Percentiles rank a stretch among this genome's conserved stretches.
These are phyloP conservation scores for Neobulgaria alba DNA, from an alignment of 2,329 filamentous ascomycete genomes.

Conservation along the genomic window DNA sequence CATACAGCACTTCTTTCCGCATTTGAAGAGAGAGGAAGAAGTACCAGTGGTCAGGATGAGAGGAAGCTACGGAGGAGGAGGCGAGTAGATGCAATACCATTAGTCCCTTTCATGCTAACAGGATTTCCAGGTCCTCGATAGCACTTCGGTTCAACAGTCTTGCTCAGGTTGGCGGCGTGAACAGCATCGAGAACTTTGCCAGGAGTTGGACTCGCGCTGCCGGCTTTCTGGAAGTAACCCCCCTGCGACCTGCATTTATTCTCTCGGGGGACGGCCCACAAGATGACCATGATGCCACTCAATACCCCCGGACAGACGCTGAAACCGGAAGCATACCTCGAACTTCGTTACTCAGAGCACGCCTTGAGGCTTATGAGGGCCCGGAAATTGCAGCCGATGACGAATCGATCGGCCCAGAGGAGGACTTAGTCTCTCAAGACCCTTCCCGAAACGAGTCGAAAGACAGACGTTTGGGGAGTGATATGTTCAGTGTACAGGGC, in stretches of 20 bases:
- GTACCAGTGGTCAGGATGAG: constrained; percentile 12
- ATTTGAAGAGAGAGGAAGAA: constrained; percentile 6
- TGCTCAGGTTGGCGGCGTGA: constrained; percentile 75
- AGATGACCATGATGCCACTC: constrained; percentile 14
- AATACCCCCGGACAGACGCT: constrained; percentile 22
- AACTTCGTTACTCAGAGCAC: constrained; percentile 40
- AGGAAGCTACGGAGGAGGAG: constrained; percentile 22
- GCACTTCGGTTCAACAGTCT: constrained; percentile 47
- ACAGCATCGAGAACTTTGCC: constrained; percentile 90
- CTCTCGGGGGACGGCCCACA: constrained; percentile 47
- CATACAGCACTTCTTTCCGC: constrained; percentile 12
- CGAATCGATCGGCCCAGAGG: constrained; percentile 11
- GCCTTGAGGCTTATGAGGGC: constrained; percentile 36
- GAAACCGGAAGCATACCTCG: constrained; percentile 19
- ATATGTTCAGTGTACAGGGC: constrained; percentile 21
- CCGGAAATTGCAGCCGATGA: constrained; percentile 26
- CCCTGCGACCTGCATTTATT: constrained; percentile 67
- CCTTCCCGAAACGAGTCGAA: constrained; percentile 34
- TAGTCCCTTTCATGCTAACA: neutral
- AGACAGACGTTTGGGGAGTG: constrained; percentile 13
- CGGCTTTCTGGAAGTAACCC: constrained; percentile 79
- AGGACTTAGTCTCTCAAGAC: constrained; percentile 16
- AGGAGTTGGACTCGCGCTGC: constrained; percentile 88
- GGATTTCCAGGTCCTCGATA: constrained; percentile 45
- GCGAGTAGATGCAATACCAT: constrained; percentile 9